Evolutionary conservation across 768 basidiomycete species (phyloP).

Genomic region (Tulasnella sp.): DNA sequence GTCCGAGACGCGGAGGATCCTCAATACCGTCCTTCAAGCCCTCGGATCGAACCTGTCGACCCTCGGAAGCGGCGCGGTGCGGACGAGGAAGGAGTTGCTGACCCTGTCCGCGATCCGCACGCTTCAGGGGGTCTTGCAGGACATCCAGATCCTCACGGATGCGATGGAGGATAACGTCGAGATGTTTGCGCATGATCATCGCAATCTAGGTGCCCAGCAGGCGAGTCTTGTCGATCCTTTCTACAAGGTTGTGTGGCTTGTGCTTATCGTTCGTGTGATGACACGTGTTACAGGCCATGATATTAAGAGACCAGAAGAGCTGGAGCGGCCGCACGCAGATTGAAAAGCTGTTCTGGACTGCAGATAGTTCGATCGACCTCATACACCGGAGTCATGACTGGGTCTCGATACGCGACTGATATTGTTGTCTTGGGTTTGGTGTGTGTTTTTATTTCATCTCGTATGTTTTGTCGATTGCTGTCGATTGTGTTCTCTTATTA

Average conservation of each 20-base stretch:
- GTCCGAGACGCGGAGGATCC: conserved; percentile 80
- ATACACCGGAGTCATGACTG: conserved; percentile 76
- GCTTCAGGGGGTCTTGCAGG: conserved; percentile 73
- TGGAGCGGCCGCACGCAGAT: conserved; percentile 89
- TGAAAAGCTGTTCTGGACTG: conserved; percentile 85
- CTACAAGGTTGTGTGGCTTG: not conserved
- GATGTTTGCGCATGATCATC: conserved; percentile 82
- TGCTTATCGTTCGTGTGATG: conserved; percentile 1
- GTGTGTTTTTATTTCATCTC: too few relatives aligned
- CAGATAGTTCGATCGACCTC: conserved; percentile 80
- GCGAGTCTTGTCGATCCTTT: too few relatives aligned
- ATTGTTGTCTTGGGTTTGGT: too few relatives aligned
- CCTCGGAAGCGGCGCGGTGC: conserved; percentile 39
- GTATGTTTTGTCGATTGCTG: too few relatives aligned
- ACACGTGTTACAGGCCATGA: conserved; percentile 59
- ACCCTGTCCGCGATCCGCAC: conserved; percentile 62
- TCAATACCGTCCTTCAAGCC: conserved; percentile 80
- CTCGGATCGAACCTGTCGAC: conserved; percentile 61
- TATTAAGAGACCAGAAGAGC: conserved; percentile 86
- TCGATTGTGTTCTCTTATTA: too few relatives aligned
- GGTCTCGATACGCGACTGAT: conserved; percentile 38
- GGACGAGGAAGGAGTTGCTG: conserved; percentile 68
- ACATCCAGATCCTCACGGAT: conserved; percentile 75
- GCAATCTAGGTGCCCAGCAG: conserved; percentile 97
- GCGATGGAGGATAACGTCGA: conserved; percentile 86